These are phyloP conservation scores for Brasenia schreberi DNA, from an alignment of 164 flowering plant genomes.

Conservation along the genomic window DNA sequence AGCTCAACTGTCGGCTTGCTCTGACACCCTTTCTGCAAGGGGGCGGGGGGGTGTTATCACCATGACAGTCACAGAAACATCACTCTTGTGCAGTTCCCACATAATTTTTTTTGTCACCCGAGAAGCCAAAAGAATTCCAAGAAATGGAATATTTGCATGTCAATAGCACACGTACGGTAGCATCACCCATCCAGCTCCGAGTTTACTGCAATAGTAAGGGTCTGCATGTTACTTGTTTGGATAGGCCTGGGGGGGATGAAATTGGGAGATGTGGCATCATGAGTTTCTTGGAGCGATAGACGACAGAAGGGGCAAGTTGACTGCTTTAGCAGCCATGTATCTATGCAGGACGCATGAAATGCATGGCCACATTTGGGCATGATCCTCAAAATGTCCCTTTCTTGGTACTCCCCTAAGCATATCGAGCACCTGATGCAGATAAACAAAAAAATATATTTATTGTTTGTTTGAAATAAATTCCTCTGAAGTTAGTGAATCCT, in stretches of 20 bases:
- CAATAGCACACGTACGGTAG: too few species aligned
- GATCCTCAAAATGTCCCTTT: neutral
- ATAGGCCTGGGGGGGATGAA: neutral
- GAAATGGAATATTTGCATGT: too few species aligned
- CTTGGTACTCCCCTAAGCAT: neutral
- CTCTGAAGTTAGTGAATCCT: too few species aligned
- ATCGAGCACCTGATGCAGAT: neutral
- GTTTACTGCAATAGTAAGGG: neutral
- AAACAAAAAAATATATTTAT: too few species aligned
- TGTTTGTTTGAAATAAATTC: too few species aligned
- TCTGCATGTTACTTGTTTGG: neutral
- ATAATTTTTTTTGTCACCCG: too few species aligned
- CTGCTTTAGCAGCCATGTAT: conserved; percentile 58
- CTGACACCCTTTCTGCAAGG: too few species aligned
- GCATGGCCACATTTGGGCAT: conserved; percentile 65
- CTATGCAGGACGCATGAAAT: conserved; percentile 55
- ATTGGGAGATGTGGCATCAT: neutral
- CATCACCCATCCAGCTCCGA: neutral
- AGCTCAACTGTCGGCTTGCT: too few species aligned
- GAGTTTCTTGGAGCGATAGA: neutral
- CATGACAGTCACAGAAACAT: too few species aligned
- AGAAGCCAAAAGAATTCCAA: too few species aligned
- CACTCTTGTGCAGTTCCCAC: too few species aligned
- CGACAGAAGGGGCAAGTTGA: conserved; percentile 60
- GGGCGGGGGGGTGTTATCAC: too few species aligned